phyloP scores from a whole-genome alignment of 768 basidiomycete genomes.

The Candolleomyces aberdarensis region DNA sequence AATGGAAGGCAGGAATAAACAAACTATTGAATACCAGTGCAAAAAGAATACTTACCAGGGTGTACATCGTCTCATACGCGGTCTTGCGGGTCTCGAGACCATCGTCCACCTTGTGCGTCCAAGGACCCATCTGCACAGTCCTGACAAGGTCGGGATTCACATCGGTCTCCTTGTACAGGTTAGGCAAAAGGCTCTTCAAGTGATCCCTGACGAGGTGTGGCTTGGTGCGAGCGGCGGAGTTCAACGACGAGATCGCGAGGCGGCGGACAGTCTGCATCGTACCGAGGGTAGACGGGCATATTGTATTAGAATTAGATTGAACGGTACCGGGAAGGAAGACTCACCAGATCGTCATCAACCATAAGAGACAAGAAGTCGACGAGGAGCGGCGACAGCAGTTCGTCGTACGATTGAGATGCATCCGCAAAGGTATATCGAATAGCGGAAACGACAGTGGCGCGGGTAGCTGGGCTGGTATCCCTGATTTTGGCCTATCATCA shows the following conservation, averaged over 20 bases:
- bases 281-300: neutral
- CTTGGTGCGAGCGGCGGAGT: conserved; percentile 94
- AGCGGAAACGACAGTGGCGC: conserved; percentile 89
- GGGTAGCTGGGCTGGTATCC: conserved; percentile 65
- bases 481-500: conserved; percentile 55
- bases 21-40: neutral
- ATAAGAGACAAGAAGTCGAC: conserved; percentile 91
- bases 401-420: conserved; percentile 81
- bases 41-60: conserved; percentile 58
- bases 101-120: conserved; percentile 96
- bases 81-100: conserved; percentile 96
- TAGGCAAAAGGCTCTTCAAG: conserved; percentile 69
- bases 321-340: conserved; percentile 17
- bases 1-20: neutral
- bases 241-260: conserved; percentile 84
- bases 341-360: conserved; percentile 82
- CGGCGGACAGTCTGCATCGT: conserved; percentile 76
- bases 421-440: conserved; percentile 94
- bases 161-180: conserved; percentile 81
- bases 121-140: conserved; percentile 95
- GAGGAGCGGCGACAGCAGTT: conserved; percentile 81
- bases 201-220: conserved; percentile 90
- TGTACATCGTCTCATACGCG: conserved; percentile 97
- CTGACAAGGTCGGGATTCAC: conserved; percentile 79
- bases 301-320: neutral